phyloP scores from a whole-genome alignment of 805 yeast species.

The Candida berthetii region DNA sequence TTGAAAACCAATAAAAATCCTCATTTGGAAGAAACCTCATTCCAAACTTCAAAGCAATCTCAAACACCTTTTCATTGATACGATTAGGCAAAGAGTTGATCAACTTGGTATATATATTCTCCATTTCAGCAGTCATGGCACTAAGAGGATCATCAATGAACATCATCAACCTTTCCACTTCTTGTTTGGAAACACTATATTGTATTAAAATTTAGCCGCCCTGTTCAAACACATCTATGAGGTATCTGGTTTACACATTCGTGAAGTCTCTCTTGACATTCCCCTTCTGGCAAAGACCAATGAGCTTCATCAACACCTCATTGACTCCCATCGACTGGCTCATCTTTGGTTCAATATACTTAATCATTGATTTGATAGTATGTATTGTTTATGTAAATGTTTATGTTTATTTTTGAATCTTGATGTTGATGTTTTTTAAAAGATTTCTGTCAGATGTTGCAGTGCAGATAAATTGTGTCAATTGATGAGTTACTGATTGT shows the following conservation, averaged over 20 bases:
- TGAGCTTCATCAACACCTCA: background rate
- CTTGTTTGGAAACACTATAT: background rate
- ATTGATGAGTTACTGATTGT: too few species aligned
- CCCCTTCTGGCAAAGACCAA: background rate
- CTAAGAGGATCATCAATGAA: background rate
- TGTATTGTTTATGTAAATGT: background rate
- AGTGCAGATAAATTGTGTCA: background rate
- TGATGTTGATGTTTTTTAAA: too few species aligned
- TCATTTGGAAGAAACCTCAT: constrained; percentile 9
- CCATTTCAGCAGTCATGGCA: background rate
- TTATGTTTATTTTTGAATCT: background rate
- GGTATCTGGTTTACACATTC: constrained; percentile 1
- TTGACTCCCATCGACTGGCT: too few species aligned
- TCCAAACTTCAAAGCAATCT: constrained; percentile 17
- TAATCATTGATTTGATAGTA: background rate
- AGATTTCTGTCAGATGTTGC: background rate
- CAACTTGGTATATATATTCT: constrained; percentile 1
- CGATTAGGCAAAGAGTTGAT: constrained; percentile 6
- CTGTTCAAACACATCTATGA: background rate
- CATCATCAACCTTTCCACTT: background rate
- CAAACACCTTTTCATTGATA: constrained; percentile 11
- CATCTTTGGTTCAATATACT: too few species aligned
- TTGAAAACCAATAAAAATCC: constrained; percentile 17
- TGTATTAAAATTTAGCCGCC: constrained; percentile 1
- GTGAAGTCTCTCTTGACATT: background rate